Percentiles rank a stretch among this genome's conserved stretches.
Evolutionary conservation across 768 basidiomycete species (phyloP).

Genomic region (Rhodotorula diobovata): DNA sequence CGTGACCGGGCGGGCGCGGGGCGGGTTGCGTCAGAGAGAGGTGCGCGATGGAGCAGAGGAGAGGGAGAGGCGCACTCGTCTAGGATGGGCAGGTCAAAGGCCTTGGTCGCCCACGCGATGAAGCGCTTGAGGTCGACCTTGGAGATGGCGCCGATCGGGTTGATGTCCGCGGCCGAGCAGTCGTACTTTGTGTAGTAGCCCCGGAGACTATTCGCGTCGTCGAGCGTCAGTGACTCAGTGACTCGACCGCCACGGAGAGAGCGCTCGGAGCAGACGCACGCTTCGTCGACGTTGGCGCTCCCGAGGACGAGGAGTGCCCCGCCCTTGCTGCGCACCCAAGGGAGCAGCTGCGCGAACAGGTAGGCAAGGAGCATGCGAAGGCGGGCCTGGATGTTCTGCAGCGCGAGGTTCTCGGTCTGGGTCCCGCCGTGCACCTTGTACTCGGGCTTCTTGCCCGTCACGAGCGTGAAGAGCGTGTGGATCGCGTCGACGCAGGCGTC

Average conservation of each 20-base stretch:
- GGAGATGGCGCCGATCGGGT: conserved; percentile 96
- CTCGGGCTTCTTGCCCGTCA: conserved; percentile 67
- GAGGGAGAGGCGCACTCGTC: conserved; percentile 55
- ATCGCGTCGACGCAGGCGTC: conserved; percentile 81
- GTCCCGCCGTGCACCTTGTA: conserved; percentile 85
- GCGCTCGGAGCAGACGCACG: conserved; percentile 52
- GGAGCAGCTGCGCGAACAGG: conserved; percentile 78
- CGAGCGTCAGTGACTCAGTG: background rate
- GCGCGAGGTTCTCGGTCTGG: conserved; percentile 81
- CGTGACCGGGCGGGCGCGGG: background rate
- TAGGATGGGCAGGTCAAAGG: conserved; percentile 81
- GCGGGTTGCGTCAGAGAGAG: too few species aligned
- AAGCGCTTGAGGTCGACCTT: conserved; percentile 96
- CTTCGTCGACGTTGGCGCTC: conserved; percentile 97
- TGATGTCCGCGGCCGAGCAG: conserved; percentile 89
- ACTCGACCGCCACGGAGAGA: background rate
- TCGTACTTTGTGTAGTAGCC: conserved; percentile 99
- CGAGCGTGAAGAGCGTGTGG: conserved; percentile 71
- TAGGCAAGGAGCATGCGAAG: conserved; percentile 86
- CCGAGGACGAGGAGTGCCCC: conserved; percentile 94
- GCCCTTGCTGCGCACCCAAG: conserved; percentile 75
- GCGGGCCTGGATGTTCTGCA: conserved; percentile 98
- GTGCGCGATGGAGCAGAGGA: background rate
- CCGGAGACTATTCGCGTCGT: conserved; percentile 59
- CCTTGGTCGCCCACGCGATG: conserved; percentile 71